Evolutionary conservation across 1,284 basidiomycete species (phyloP).

Genomic region (Sanghuangporus baumii): DNA sequence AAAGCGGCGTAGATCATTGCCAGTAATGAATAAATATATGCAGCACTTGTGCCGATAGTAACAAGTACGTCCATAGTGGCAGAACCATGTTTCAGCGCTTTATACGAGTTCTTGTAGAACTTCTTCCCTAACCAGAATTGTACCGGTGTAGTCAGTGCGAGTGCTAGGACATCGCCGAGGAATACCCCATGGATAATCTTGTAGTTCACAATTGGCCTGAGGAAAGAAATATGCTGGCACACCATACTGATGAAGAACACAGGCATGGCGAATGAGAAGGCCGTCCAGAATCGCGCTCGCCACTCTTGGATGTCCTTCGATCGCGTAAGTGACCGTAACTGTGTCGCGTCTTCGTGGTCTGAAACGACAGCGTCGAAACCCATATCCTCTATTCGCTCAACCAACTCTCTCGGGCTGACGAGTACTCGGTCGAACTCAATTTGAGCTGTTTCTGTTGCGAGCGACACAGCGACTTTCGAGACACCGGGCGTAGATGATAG

Average conservation of each 20-base stretch:
- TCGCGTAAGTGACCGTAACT: constrained; percentile 85
- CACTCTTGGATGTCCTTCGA: constrained; percentile 92
- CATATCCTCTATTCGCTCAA: constrained; percentile 82
- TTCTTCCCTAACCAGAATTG: constrained; percentile 89
- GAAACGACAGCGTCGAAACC: constrained; percentile 90
- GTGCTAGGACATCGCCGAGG: constrained; percentile 77
- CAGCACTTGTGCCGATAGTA: constrained; percentile 90
- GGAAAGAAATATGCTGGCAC: constrained; percentile 63
- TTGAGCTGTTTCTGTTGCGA: constrained; percentile 67
- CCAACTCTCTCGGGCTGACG: constrained; percentile 77
- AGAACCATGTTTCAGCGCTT: constrained; percentile 81
- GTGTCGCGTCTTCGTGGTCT: constrained; percentile 79
- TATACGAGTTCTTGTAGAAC: constrained; percentile 90
- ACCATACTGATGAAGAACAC: constrained; percentile 94
- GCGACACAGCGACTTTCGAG: constrained; percentile 63
- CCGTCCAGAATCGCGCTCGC: constrained; percentile 76
- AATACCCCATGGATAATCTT: constrained; percentile 65
- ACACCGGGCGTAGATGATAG: constrained; percentile 74
- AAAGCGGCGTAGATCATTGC: constrained; percentile 67
- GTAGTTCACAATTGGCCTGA: constrained; percentile 44
- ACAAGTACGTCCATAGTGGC: constrained; percentile 98
- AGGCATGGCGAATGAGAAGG: constrained; percentile 80
- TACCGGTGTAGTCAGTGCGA: constrained; percentile 85
- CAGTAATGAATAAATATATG: constrained; percentile 86
- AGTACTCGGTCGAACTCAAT: constrained; percentile 74